These are phyloP conservation scores for Colletotrichum ledebouriae DNA, from an alignment of 2,329 filamentous ascomycete species.

Conservation along the genomic window DNA sequence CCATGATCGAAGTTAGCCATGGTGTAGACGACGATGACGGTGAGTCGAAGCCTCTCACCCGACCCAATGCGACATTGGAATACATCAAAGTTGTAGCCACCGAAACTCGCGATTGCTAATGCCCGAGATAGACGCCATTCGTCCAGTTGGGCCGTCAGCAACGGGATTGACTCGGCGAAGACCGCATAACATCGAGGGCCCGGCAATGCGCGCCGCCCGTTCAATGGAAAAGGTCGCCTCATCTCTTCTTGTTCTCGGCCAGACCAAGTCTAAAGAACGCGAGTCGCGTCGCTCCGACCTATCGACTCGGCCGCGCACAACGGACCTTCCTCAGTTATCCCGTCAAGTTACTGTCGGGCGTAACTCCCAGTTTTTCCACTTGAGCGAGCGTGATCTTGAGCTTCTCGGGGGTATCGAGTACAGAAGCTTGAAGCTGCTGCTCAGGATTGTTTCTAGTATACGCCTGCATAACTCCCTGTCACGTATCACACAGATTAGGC, in stretches of 20 bases:
- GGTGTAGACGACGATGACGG: not conserved
- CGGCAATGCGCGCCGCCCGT: slow-evolving; percentile 19
- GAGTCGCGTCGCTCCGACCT: slow-evolving; percentile 2
- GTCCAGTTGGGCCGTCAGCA: not conserved
- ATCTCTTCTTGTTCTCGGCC: slow-evolving; percentile 16
- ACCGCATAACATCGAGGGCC: slow-evolving; percentile 9
- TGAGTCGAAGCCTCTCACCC: not conserved
- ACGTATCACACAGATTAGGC: not conserved
- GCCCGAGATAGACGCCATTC: not conserved
- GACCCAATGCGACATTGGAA: too few species aligned
- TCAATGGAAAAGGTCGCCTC: slow-evolving; percentile 43
- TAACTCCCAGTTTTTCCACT: slow-evolving; percentile 61
- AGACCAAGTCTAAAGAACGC: not conserved
- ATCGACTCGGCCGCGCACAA: slow-evolving; percentile 29
- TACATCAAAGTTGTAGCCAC: too few species aligned
- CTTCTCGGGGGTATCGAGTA: slow-evolving; percentile 67
- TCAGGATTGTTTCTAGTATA: slow-evolving; percentile 60
- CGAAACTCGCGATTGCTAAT: not conserved
- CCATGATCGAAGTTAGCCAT: slow-evolving; percentile 2
- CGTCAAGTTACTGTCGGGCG: slow-evolving; percentile 59
- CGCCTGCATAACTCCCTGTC: slow-evolving; percentile 2
- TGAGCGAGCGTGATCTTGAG: slow-evolving; percentile 57
- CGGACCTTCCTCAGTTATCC: slow-evolving; percentile 56
- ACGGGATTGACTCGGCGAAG: slow-evolving; percentile 5
- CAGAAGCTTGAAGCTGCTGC: slow-evolving; percentile 60